phyloP scores from a whole-genome alignment of 2,329 filamentous ascomycete genomes.

The Scytalidium sp. region DNA sequence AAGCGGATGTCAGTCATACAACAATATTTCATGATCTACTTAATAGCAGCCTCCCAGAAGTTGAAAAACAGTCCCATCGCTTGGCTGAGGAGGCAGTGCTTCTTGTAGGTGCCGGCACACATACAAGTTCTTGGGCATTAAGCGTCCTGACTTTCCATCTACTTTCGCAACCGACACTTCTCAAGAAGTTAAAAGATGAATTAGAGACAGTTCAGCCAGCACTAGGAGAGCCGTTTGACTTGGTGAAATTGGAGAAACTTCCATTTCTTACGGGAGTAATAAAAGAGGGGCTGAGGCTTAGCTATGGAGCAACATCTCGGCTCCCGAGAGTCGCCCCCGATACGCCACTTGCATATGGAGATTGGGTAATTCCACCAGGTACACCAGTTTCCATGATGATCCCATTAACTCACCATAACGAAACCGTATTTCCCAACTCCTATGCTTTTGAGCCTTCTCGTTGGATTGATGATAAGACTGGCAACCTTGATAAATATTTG shows the following conservation, averaged over 20 bases:
- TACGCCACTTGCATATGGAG: constrained; percentile 11
- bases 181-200: constrained; percentile 30
- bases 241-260: constrained; percentile 20
- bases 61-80: constrained; percentile 30
- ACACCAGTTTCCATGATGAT: constrained; percentile 37
- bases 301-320: constrained; percentile 26
- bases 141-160: constrained; percentile 32
- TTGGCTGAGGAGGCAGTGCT: constrained; percentile 31
- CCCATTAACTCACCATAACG: constrained; percentile 36
- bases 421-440: constrained; percentile 34
- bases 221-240: constrained; percentile 6
- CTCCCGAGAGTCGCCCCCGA: constrained; percentile 23
- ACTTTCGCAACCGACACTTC: constrained; percentile 27
- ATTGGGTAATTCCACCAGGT: constrained; percentile 20
- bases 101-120: constrained; percentile 31
- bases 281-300: constrained; percentile 30
- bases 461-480: constrained; percentile 32
- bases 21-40: constrained; percentile 25
- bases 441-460: constrained; percentile 37
- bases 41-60: constrained; percentile 25
- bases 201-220: constrained; percentile 20
- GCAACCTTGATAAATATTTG: constrained; percentile 33
- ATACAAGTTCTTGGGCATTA: constrained; percentile 33
- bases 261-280: constrained; percentile 30
- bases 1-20: constrained; percentile 12